phyloP scores from a whole-genome alignment of 2,329 filamentous ascomycete species.

The Xylariaceae sp. region DNA sequence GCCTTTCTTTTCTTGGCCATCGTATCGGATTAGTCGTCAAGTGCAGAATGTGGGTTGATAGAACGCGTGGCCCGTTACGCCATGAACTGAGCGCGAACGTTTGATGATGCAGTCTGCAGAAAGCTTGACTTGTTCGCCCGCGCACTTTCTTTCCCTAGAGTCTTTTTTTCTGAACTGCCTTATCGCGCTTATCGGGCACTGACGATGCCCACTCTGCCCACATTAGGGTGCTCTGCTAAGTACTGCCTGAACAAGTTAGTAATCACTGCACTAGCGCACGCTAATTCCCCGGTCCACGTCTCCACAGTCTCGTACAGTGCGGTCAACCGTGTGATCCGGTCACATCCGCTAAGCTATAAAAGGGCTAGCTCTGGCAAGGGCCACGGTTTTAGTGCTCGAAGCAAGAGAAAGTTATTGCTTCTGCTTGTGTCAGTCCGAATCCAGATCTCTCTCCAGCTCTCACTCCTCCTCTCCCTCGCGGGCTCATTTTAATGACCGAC shows the following conservation, averaged over 20 bases:
- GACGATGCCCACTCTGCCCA: neutral
- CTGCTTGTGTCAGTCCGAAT: neutral
- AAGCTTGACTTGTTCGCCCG: too few relatives aligned
- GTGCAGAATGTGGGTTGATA: neutral
- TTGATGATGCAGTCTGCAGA: neutral
- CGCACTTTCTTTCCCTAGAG: neutral
- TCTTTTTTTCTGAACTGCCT: slow-evolving; percentile 16
- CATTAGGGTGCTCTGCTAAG: neutral
- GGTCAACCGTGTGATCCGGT: neutral
- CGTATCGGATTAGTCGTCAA: slow-evolving; percentile 8
- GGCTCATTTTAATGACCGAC: neutral
- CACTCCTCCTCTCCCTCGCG: neutral
- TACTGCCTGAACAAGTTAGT: neutral
- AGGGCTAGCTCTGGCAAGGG: neutral
- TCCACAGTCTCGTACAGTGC: too few relatives aligned
- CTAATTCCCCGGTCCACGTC: too few relatives aligned
- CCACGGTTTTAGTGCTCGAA: neutral
- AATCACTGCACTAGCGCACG: neutral
- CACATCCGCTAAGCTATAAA: neutral
- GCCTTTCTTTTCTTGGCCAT: slow-evolving; percentile 72
- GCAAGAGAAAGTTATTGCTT: neutral
- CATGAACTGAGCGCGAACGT: neutral
- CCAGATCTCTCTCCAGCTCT: neutral
- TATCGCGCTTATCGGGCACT: slow-evolving; percentile 16
- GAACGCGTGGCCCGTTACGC: neutral